A percentile compares a stretch with the other conserved stretches of the same genome.
Conservation (phyloP, 2,329 filamentous ascomycete species). For the Colletotrichum tofieldiae region DNA sequence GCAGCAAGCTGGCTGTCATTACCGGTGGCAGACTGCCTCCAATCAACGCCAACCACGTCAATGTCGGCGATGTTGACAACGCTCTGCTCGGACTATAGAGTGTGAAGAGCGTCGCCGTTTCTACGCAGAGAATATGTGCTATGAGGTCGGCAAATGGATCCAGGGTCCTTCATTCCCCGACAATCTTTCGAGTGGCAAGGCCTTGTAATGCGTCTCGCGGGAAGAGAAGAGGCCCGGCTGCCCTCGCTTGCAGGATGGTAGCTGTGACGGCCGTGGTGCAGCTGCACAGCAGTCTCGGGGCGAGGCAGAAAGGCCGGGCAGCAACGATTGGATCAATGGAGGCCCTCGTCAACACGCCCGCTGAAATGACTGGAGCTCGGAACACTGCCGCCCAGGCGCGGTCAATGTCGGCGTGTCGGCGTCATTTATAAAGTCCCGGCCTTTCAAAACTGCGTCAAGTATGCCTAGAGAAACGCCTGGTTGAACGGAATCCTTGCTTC, state of each 20-base stretch:
- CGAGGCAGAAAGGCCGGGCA: no score
- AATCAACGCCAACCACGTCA: conserved; percentile 61
- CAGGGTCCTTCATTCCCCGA: neutral
- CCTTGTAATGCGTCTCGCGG: neutral
- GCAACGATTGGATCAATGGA: no score
- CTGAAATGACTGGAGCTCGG: no score
- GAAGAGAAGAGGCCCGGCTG: no score
- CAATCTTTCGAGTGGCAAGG: neutral
- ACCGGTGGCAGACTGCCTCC: conserved; percentile 63
- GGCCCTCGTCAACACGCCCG: no score
- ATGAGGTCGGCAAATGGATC: neutral
- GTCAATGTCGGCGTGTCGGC: no score
- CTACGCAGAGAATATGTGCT: no score
- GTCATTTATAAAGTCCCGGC: no score
- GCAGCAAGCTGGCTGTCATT: conserved; percentile 58
- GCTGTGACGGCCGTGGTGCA: no score
- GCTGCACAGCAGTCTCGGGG: no score
- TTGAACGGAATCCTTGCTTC: neutral
- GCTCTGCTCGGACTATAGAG: conserved; percentile 35
- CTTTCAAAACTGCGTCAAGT: neutral
- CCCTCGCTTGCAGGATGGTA: no score
- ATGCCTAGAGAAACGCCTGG: neutral
- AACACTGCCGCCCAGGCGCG: no score
- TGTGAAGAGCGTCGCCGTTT: neutral
- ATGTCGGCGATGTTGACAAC: conserved; percentile 52